Evolutionary conservation across 1,139 yeast species (phyloP).

Genomic region (Pichia sp.): DNA sequence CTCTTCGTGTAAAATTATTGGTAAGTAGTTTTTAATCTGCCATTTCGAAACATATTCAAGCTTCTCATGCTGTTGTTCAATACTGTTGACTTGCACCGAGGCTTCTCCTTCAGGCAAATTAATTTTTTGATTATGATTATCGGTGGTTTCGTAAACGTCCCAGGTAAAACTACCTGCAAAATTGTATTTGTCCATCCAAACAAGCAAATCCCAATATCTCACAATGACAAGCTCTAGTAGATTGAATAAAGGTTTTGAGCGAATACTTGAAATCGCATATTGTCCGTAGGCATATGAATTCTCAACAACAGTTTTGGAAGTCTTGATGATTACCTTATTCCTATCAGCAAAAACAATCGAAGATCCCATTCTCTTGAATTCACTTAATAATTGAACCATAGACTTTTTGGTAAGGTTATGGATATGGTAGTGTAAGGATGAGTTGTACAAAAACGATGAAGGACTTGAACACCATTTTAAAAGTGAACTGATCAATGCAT

Average conservation of each 20-base stretch:
- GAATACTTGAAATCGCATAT: conserved; percentile 71
- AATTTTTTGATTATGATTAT: not conserved
- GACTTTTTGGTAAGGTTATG: conserved; percentile 85
- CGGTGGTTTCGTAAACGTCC: conserved; percentile 39
- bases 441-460: conserved; percentile 70
- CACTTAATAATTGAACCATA: conserved; percentile 74
- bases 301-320: conserved; percentile 75
- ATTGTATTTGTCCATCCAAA: conserved; percentile 94
- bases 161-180: conserved; percentile 79
- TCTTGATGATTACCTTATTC: conserved; percentile 67
- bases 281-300: conserved; percentile 94
- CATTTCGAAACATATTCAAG: conserved; percentile 65
- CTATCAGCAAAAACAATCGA: conserved; percentile 77
- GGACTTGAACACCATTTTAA: conserved; percentile 85
- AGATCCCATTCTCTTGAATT: conserved; percentile 75
- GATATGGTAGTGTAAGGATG: conserved; percentile 77
- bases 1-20: conserved; percentile 70
- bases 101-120: not conserved
- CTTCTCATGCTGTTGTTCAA: conserved; percentile 31
- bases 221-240: conserved; percentile 72
- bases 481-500: conserved; percentile 76
- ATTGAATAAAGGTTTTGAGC: conserved; percentile 78
- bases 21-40: conserved; percentile 76
- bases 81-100: conserved; percentile 43
- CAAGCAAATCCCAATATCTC: conserved; percentile 82